A percentile compares a stretch with the other conserved stretches of the same genome.
Evolutionary conservation across 139 green algal species (phyloP).

Genomic region (Haematococcus lacustris): DNA sequence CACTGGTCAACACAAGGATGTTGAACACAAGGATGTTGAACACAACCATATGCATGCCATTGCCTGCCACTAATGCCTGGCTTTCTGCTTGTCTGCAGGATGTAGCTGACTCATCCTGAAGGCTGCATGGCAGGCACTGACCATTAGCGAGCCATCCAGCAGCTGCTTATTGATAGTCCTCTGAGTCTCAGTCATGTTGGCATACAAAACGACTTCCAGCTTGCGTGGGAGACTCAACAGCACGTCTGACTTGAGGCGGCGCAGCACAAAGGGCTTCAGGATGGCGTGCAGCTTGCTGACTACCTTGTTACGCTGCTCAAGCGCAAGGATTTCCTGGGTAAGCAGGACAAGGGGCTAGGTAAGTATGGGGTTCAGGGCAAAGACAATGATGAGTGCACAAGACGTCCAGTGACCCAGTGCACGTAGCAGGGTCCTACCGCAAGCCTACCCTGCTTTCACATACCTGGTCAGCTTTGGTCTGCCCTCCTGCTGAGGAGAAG

Average conservation of each 20-base stretch:
- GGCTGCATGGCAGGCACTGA: slow-evolving; percentile 12
- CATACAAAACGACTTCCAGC: slow-evolving; percentile 84
- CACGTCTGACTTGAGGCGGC: slow-evolving; percentile 77
- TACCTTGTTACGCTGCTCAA: slow-evolving; percentile 69
- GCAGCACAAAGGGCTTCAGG: slow-evolving; percentile 87
- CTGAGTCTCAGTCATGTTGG: slow-evolving; percentile 71
- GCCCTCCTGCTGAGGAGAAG: too few relatives aligned
- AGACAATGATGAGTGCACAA: neutral
- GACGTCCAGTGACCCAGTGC: too few relatives aligned
- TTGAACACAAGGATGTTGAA: neutral
- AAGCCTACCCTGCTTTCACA: too few relatives aligned
- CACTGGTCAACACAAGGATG: neutral
- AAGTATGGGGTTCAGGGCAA: neutral
- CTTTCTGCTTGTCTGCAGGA: too few relatives aligned
- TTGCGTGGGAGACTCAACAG: slow-evolving; percentile 78
- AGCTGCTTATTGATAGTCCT: slow-evolving; percentile 71
- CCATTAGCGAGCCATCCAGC: slow-evolving; percentile 57
- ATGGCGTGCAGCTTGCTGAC: slow-evolving; percentile 82
- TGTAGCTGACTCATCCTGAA: too few relatives aligned
- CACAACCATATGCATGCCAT: too few relatives aligned
- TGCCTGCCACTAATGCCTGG: too few relatives aligned
- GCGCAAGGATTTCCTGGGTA: slow-evolving; percentile 43
- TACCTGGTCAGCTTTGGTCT: too few relatives aligned
- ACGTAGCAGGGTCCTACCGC: too few relatives aligned
- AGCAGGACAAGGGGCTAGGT: neutral